phyloP scores from a whole-genome alignment of 2,329 filamentous ascomycete genomes.

The Elsinoe ampelina region DNA sequence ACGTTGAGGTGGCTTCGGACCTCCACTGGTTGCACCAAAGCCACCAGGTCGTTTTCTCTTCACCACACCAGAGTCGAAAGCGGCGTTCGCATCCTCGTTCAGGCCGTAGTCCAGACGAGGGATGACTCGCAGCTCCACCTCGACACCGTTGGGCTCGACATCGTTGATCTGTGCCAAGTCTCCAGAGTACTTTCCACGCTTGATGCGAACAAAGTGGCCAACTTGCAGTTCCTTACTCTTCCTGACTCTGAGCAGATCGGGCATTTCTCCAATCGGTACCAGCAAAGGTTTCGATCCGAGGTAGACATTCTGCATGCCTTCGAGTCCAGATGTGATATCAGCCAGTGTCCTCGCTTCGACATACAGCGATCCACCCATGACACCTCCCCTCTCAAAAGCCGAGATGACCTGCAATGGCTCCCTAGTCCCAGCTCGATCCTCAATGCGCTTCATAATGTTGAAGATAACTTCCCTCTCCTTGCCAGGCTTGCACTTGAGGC shows the following conservation, averaged over 20 bases:
- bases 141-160: constrained; percentile 84
- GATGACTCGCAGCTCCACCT: constrained; percentile 78
- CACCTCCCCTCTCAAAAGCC: constrained; percentile 79
- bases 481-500: constrained; percentile 82
- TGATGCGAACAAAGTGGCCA: constrained; percentile 86
- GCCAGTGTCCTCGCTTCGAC: constrained; percentile 82
- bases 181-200: constrained; percentile 69
- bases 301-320: constrained; percentile 82
- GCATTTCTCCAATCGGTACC: constrained; percentile 95
- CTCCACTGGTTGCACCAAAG: constrained; percentile 35
- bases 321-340: constrained; percentile 73
- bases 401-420: constrained; percentile 77
- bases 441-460: constrained; percentile 77
- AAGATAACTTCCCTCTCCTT: constrained; percentile 91
- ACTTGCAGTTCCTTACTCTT: constrained; percentile 79
- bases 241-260: constrained; percentile 80
- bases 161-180: constrained; percentile 89
- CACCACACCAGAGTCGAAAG: constrained; percentile 29
- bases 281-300: constrained; percentile 77
- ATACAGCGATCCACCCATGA: constrained; percentile 93
- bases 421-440: constrained; percentile 68
- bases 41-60: constrained; percentile 67
- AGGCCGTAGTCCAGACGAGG: constrained; percentile 86
- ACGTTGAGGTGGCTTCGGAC: constrained; percentile 71
- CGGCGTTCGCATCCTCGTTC: constrained; percentile 63